Percentiles rank a stretch among this genome's conserved stretches.
These are phyloP conservation scores for Aphanocladium album DNA, from an alignment of 2,329 filamentous ascomycete genomes.

Conservation along the genomic window DNA sequence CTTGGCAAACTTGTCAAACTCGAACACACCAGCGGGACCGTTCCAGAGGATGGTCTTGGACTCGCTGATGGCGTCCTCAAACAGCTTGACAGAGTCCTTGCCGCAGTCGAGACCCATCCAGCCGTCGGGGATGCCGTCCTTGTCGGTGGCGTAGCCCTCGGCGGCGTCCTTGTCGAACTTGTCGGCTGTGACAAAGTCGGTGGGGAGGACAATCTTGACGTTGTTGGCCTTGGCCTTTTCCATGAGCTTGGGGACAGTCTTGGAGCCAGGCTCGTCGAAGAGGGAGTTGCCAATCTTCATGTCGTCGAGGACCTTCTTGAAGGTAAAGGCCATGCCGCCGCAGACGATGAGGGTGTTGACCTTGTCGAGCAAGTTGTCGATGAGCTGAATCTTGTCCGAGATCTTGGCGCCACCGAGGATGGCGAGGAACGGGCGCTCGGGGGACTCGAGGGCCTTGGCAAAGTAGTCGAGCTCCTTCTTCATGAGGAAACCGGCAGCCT, in stretches of 20 bases:
- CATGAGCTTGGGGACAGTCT: constrained; percentile 82
- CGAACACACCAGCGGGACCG: constrained; percentile 93
- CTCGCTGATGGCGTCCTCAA: constrained; percentile 79
- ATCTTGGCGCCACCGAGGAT: constrained; percentile 98
- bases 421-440: constrained; percentile 92
- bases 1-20: constrained; percentile 88
- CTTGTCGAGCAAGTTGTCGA: constrained; percentile 98
- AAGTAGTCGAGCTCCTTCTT: constrained; percentile 99
- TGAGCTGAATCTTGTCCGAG: constrained; percentile 98
- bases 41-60: constrained; percentile 99
- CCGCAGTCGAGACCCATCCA: constrained; percentile 98
- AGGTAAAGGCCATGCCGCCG: constrained; percentile 98
- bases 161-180: constrained; percentile 86
- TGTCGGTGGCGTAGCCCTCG: constrained; percentile 76
- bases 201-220: constrained; percentile 90
- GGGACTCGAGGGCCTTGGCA: constrained; percentile 88
- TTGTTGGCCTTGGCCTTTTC: constrained; percentile 96
- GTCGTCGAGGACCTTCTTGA: constrained; percentile 96
- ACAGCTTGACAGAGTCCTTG: constrained; percentile 79
- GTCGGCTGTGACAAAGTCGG: constrained; percentile 94
- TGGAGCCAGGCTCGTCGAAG: constrained; percentile 89
- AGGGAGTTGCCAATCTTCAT: constrained; percentile 86
- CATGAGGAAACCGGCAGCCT: constrained; percentile 96
- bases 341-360: constrained; percentile 96
- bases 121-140: constrained; percentile 86